These are phyloP conservation scores for Hyphopichia khmerensis DNA, from an alignment of 1,139 yeast species.

Conservation along the genomic window DNA sequence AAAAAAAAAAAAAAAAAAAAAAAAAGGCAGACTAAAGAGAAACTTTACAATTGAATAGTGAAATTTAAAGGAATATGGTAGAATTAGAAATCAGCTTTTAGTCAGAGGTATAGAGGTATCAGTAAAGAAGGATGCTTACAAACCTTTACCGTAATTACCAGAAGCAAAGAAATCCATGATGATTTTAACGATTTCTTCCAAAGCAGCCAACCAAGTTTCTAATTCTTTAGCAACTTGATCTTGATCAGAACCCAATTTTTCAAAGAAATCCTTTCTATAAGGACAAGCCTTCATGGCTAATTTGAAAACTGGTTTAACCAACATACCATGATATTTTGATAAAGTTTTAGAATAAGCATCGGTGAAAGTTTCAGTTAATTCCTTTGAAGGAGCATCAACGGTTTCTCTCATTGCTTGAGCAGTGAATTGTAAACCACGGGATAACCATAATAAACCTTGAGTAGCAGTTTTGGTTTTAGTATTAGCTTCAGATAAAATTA, in stretches of 20 bases:
- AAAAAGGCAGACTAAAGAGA: too few species aligned
- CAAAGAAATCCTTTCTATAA: constrained; percentile 82
- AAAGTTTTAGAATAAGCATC: constrained; percentile 80
- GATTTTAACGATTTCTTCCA: constrained; percentile 70
- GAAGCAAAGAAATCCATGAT: constrained; percentile 73
- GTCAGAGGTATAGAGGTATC: not conserved
- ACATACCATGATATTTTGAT: constrained; percentile 76
- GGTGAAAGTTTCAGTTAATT: constrained; percentile 75
- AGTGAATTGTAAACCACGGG: constrained; percentile 84
- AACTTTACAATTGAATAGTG: too few species aligned
- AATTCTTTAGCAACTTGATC: constrained; percentile 65
- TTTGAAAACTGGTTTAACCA: constrained; percentile 83
- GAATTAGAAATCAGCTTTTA: too few species aligned
- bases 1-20: too few species aligned
- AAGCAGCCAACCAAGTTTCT: constrained; percentile 70
- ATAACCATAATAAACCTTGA: constrained; percentile 87
- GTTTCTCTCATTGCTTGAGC: constrained; percentile 86
- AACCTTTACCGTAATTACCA: constrained; percentile 88
- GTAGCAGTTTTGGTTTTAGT: constrained; percentile 77
- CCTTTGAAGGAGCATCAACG: constrained; percentile 57
- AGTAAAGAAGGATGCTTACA: constrained; percentile 34
- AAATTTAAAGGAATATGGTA: too few species aligned
- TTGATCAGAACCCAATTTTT: constrained; percentile 72
- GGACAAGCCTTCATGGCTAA: constrained; percentile 97
- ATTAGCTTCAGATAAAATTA: constrained; percentile 68